phyloP scores from a whole-genome alignment of 352 stramenopile genomes.

The Pythium plurisporium region DNA sequence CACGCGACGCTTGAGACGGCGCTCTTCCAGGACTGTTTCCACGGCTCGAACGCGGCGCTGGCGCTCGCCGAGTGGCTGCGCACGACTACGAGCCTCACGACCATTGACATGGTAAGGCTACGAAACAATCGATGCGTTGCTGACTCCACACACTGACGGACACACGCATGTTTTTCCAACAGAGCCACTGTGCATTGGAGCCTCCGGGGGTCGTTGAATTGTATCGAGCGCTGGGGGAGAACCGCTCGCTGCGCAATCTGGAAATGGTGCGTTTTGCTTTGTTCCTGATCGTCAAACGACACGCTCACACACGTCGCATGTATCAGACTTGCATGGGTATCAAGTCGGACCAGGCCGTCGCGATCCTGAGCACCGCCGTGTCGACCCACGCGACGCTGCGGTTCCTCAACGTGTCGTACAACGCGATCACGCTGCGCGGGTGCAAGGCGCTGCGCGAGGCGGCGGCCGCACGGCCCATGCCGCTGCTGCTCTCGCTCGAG shows the following conservation, averaged over 20 bases:
- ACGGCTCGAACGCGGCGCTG: slow-evolving; percentile 23
- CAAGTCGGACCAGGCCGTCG: slow-evolving; percentile 56
- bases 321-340: slow-evolving; percentile 63
- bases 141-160: no score
- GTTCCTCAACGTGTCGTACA: slow-evolving; percentile 66
- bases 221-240: slow-evolving; percentile 48
- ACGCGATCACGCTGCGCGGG: slow-evolving; percentile 69
- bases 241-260: slow-evolving; percentile 39
- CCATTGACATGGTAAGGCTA: slow-evolving; percentile 47
- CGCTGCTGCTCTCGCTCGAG: slow-evolving; percentile 31
- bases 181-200: slow-evolving; percentile 68
- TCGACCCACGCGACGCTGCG: slow-evolving; percentile 36
- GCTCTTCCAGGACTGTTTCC: slow-evolving; percentile 60
- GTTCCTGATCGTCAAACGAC: background rate
- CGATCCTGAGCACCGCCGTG: slow-evolving; percentile 42
- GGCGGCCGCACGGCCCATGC: slow-evolving; percentile 2
- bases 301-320: background rate
- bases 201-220: slow-evolving; percentile 53
- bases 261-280: slow-evolving; percentile 43
- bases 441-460: slow-evolving; percentile 69
- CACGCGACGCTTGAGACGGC: slow-evolving; percentile 39
- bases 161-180: background rate
- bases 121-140: no score
- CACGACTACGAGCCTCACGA: slow-evolving; percentile 28
- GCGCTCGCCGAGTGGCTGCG: slow-evolving; percentile 31